Evolutionary conservation across 805 yeast species (phyloP).

Genomic region (Hanseniaspora meyeri): DNA sequence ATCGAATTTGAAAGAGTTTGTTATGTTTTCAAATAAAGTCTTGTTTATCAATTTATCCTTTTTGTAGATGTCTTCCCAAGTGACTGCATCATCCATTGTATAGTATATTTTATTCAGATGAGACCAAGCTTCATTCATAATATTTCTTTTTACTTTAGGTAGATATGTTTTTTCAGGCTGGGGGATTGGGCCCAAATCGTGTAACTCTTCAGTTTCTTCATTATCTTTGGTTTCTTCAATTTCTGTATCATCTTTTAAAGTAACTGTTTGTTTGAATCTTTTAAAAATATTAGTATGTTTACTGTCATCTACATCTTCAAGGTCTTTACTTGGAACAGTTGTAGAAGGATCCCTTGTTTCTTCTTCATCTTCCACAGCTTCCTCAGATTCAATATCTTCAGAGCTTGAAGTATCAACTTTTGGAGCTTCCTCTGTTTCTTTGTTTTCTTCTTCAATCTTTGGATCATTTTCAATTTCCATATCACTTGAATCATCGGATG

Average conservation of each 20-base stretch:
- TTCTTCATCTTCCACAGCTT: slow-evolving; percentile 6
- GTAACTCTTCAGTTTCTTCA: slow-evolving; percentile 20
- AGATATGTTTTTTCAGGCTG: slow-evolving; percentile 46
- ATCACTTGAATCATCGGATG: slow-evolving; percentile 18
- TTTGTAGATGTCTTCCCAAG: slow-evolving; percentile 20
- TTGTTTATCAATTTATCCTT: slow-evolving; percentile 15
- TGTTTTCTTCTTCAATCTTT: neutral
- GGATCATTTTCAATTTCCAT: slow-evolving; percentile 18
- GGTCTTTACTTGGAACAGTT: neutral
- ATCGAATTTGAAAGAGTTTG: slow-evolving; percentile 23
- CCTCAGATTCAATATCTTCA: neutral
- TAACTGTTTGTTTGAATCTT: slow-evolving; percentile 39
- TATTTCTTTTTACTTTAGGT: slow-evolving; percentile 28
- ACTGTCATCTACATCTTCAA: slow-evolving; percentile 18
- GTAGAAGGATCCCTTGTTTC: neutral
- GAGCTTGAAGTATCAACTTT: neutral
- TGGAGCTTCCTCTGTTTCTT: slow-evolving; percentile 3
- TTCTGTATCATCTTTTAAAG: slow-evolving; percentile 20
- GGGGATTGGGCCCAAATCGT: slow-evolving; percentile 62
- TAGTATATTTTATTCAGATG: slow-evolving; percentile 23
- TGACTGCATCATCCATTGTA: slow-evolving; percentile 6
- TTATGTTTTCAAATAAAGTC: slow-evolving; percentile 19
- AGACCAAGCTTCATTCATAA: slow-evolving; percentile 23
- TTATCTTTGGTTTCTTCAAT: slow-evolving; percentile 13
- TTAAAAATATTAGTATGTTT: slow-evolving; percentile 42